Evolutionary conservation across 164 flowering plant genomes (phyloP), one percentile per base, ranked within the genome.

Genomic region (Chloranthus sessilifolius): DNA sequence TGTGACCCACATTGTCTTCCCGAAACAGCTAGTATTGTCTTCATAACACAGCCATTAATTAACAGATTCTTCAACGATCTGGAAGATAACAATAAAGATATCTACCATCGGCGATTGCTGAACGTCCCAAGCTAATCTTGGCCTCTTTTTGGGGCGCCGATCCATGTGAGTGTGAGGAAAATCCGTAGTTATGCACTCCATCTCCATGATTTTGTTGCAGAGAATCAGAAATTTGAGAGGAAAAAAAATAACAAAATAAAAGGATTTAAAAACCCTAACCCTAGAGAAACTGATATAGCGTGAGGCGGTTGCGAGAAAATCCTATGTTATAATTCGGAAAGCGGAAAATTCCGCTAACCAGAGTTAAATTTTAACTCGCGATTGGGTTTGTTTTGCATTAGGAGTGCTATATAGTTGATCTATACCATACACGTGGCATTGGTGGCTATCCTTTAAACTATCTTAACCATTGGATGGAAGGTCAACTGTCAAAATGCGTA

Each of bases 101-200:
- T n/a, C n/a, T 67, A 83, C 84, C 80, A 80, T 80, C 1, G 63
- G 34, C 19, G 56, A 29, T 48, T 64, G 71, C 25, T 70, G 62
- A 19, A 60, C 58, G 33, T 80, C 84, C 86, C 86, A 78, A 44
- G 59, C 77, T 36, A 83, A 64, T 52, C 79, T 68, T 25, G 78
- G 74, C 59, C 79, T 75, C 75, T 83, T 83, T 43, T 78, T 60
- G 20, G 90, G 90, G 14, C 80, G 80, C 15, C 80, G 78, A 64
- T 83, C 90, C 73, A 76, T 73, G 57, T 73, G 69, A 11, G 36
- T 53, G 27, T 67, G 68, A 14, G 66, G 75, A 52, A 70, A 62
- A 55, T 74, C 75, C 35, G 61, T 58, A 54, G 55, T 2, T n/a
- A n/a, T n/a, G 50, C 65, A 65, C 38, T 70, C 78, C 74, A 64